These are phyloP conservation scores for Chlorophyllum brunneum DNA, from an alignment of 768 basidiomycete species.

Conservation along the genomic window DNA sequence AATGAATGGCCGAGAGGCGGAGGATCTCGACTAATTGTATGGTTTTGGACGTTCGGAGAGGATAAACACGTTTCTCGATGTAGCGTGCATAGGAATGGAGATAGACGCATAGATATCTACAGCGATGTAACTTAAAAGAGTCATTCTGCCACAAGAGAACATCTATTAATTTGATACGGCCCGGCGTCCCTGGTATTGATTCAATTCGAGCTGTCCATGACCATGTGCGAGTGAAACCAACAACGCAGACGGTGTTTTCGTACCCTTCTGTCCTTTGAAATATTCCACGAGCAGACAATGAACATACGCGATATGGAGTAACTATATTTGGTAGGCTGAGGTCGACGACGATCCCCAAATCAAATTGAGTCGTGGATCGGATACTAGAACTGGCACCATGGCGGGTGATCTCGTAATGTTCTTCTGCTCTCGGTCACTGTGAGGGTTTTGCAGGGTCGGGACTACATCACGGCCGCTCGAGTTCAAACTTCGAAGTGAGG, in stretches of 20 bases:
- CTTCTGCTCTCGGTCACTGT: not conserved
- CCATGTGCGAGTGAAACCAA: not conserved
- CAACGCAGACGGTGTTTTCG: not conserved
- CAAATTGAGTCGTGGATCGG: not conserved
- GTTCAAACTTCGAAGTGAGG: too few species aligned
- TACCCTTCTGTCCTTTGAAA: too few species aligned
- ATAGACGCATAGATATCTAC: not conserved
- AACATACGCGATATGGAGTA: too few species aligned
- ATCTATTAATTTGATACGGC: not conserved
- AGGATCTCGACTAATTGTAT: too few species aligned
- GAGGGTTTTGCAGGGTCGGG: not conserved
- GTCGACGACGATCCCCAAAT: not conserved
- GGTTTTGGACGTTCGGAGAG: too few species aligned
- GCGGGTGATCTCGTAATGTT: not conserved
- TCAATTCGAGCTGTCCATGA: not conserved
- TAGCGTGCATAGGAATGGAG: not conserved
- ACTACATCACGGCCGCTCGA: too few species aligned
- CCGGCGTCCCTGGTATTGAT: not conserved
- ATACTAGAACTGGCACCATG: not conserved
- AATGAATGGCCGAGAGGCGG: not conserved
- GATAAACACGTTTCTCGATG: not conserved
- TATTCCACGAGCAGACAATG: too few species aligned
- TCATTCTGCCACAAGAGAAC: too few species aligned
- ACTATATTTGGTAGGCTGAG: too few species aligned
- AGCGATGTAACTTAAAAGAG: too few species aligned